These are phyloP conservation scores for Hypoxylon intermedium DNA, from an alignment of 495 filamentous ascomycete genomes.

Conservation along the genomic window DNA sequence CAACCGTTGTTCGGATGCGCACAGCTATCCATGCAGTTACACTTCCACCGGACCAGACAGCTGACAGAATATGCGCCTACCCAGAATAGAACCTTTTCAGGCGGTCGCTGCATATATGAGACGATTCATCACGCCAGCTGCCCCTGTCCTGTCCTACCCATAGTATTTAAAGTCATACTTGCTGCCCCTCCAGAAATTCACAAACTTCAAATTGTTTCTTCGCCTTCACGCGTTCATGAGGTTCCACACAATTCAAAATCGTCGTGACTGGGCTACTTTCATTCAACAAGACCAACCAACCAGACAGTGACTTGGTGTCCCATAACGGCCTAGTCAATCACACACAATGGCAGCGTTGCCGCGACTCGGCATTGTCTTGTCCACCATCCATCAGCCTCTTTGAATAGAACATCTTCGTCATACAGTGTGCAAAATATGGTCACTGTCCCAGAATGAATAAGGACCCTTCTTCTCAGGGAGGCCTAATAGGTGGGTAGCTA, in stretches of 20 bases:
- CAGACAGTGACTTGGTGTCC: background rate
- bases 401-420: background rate
- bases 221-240: too few relatives aligned
- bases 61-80: too few relatives aligned
- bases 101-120: too few relatives aligned
- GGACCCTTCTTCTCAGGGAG: background rate
- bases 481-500: constrained; percentile 15
- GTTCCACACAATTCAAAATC: background rate
- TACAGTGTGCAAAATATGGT: background rate
- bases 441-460: background rate
- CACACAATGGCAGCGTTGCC: constrained; percentile 26
- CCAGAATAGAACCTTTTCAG: too few relatives aligned
- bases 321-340: background rate
- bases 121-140: background rate
- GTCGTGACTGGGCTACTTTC: background rate
- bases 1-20: too few relatives aligned
- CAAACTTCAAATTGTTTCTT: background rate
- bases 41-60: too few relatives aligned
- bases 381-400: constrained; percentile 4
- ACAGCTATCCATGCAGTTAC: too few relatives aligned
- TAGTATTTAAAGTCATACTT: background rate
- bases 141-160: background rate
- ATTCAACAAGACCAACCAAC: background rate
- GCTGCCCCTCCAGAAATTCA: background rate
- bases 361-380: constrained; percentile 10